Evolutionary conservation across 768 basidiomycete species (phyloP), one percentile per base, ranked within the genome.

Genomic region (Leccinum imitatum): DNA sequence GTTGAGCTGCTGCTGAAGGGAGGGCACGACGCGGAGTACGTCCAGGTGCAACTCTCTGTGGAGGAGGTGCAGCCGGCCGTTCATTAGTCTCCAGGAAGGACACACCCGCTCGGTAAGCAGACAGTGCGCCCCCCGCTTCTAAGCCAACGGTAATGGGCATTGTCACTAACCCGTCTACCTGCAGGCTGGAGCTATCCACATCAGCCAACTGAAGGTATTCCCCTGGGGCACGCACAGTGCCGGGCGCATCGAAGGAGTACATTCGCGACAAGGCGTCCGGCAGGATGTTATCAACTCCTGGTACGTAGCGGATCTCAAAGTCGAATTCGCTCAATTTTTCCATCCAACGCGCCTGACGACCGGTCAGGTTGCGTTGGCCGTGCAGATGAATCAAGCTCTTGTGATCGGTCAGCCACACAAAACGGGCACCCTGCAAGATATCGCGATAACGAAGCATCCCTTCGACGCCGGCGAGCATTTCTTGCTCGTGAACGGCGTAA

Each of bases 261-360:
- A 57, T 1, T 1, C 64, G 60, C 0, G 73, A 75, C 14, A 75
- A 23, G 0, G 64, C 60, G 55, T 77, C 73, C 0, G 71, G 70
- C 0, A 75, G 46, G 0, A 61, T 19, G n/a, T 76, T 77, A 1
- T 62, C 52, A 2, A 41, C 46, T 0, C 76, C 76, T 0, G 67
- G 71, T 3, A 77, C 50, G 23, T 77, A 75, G 4, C 60, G 9
- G 0, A 77, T 63, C 0, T 35, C 35, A n/a, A 75, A 77, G 37
- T 75, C 65, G 30, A 72, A 77, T 21, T 75, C 63, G 1, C 59
- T 46, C 3, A 60, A 11, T 1, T 70, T 70, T n/a, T 78, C 75
- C 3, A 75, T 19, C 80, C 79, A 80, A 0, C 74, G 63, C 0
- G 70, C 73, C 35, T 79, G 79, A 1, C 75, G 59, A 0, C 68